Percentiles rank a stretch among this genome's conserved stretches.
phyloP scores from a whole-genome alignment of 306 rosid species.

The Prunus mongolica region DNA sequence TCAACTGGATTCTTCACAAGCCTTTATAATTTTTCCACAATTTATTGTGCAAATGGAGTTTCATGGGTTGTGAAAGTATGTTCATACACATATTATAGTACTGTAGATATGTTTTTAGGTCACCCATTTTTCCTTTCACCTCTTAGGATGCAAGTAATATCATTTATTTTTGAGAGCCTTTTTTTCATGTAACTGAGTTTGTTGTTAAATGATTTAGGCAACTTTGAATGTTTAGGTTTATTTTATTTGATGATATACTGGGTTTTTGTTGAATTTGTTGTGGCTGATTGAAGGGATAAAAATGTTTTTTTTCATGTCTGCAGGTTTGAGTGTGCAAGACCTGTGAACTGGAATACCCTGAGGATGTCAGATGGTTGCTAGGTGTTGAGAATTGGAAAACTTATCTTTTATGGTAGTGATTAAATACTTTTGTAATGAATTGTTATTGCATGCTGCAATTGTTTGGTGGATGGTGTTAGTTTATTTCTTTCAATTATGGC shows the following conservation, averaged over 20 bases:
- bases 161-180: not conserved
- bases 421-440: not conserved
- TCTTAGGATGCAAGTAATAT: not conserved
- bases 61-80: not conserved
- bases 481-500: no score
- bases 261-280: not conserved
- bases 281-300: no score
- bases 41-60: not conserved
- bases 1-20: not conserved
- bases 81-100: not conserved
- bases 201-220: not conserved
- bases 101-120: no score
- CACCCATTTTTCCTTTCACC: no score
- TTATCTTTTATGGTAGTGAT: not conserved
- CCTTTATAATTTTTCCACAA: not conserved
- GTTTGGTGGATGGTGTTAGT: not conserved
- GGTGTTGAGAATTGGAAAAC: not conserved
- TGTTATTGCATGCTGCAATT: not conserved
- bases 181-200: not conserved
- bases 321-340: slow-evolving; percentile 49
- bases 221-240: not conserved
- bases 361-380: not conserved
- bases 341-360: slow-evolving; percentile 15
- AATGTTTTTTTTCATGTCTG: not conserved
- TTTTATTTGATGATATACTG: not conserved